phyloP scores from a whole-genome alignment of 2,329 filamentous ascomycete species.

The Bipolaris oryzae region DNA sequence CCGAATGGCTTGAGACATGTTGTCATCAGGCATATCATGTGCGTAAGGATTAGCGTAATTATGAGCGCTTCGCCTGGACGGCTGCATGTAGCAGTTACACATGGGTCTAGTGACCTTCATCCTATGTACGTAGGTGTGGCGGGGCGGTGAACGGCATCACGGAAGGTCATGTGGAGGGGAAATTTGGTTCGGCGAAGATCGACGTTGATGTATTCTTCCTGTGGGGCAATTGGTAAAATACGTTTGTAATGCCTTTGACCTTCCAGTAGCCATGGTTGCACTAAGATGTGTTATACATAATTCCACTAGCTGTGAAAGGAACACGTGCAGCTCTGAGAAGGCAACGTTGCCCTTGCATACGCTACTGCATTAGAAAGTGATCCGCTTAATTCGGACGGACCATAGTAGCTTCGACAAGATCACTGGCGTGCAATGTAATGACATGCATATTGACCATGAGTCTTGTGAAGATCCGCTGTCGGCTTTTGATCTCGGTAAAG shows the following conservation, averaged over 20 bases:
- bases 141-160: background rate
- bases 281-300: no score
- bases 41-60: background rate
- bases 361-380: background rate
- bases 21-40: constrained; percentile 1
- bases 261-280: background rate
- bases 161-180: background rate
- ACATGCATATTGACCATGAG: background rate
- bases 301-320: no score
- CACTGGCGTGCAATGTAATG: background rate
- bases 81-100: background rate
- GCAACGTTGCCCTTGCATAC: background rate
- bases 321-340: background rate
- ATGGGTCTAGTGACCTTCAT: background rate
- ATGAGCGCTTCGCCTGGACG: background rate
- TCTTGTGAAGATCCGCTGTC: background rate
- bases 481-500: background rate
- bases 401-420: background rate
- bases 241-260: background rate
- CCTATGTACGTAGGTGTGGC: background rate
- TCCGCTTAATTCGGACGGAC: no score
- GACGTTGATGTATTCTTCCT: background rate
- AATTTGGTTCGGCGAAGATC: constrained; percentile 2
- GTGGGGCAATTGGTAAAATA: background rate
- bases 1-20: background rate